Evolutionary conservation across 805 yeast genomes (phyloP), one percentile per base, ranked within the genome.

Genomic region (Ogataea pini): DNA sequence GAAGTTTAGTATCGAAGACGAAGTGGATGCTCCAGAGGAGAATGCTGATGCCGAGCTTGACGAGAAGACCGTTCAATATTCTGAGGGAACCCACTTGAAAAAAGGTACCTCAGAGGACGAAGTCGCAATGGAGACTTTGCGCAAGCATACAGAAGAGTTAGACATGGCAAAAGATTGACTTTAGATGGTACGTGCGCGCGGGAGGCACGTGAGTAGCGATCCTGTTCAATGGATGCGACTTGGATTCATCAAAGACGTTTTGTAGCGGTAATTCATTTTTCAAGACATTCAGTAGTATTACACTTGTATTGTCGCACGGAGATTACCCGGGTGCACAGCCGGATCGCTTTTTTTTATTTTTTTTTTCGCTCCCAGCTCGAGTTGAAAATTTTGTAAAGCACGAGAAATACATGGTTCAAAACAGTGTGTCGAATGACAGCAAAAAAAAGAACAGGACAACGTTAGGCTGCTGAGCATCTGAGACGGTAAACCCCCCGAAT

Each of bases 1-100:
- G 64, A 82, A 83, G 58, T 92, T 75, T 58, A 85, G 88, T 38
- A 80, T 86, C 38, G 85, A 80, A 46, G 83, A 80, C 13, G 85
- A 79, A 50, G 71, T 67, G n/a, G 76, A 34, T 8, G 10, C 33
- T 13, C 28, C 27, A 10, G 42, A 17, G 4, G 25, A 17, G 3
- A 28, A 18, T 16, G 24, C 25, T 14, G 40, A 36, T 25, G 12
- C 32, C 3, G 56, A 62, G 34, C 55, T 57, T 13, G 68, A 60
- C 5, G 67, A 67, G 16, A 50, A 42, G 19, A 48, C 49, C 7
- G 73, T 76, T 14, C 62, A 71, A 39, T 68, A 72, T 27, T 69
- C 68, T 13, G 76, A 73, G 47, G 84, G 85, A 10, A 72, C 75
- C 3, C 84, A 80, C 57, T 76, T 77, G 33, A 75, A 72, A 32